Evolutionary conservation across 345 rosid genomes (phyloP), one percentile per base, ranked within the genome.

Genomic region (Pseudoturritis turrita): DNA sequence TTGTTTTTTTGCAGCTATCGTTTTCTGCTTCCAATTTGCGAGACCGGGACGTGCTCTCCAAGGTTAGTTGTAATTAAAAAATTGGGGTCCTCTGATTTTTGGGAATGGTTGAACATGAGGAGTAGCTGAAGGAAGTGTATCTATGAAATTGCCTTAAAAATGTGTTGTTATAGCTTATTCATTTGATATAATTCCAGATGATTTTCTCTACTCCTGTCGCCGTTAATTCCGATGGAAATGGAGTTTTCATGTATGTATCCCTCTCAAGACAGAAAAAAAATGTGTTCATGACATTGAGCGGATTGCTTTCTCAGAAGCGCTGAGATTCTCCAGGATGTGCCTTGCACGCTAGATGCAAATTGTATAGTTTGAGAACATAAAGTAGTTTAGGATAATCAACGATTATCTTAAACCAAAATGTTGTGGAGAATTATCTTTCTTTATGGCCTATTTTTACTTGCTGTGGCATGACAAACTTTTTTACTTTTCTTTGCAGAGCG

Each of bases 31-130:
- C 94, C 28, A 85, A 86, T 60, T 80, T 93, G 66, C 80, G 78
- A 22, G 90, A 93, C 77, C 85, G 83, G 43, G 98, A 93, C 77
- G 59, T 89, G 46, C 70, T 82, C 61, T 93, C 98, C 59, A 93
- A 90, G 90, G 98, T 90, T 67, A 3, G 74, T 53, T 68, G n/a
- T 67, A 0, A 21, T 65, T 64, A 43, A 4, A 22, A 55, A 13
- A 6, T n/a, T n/a, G n/a, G n/a, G n/a, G n/a, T n/a, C n/a, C n/a
- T n/a, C n/a, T n/a, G n/a, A n/a, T n/a, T n/a, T n/a, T n/a, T n/a
- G n/a, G n/a, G n/a, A n/a, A n/a, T n/a, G n/a, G n/a, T 51, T 35
- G 62, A 55, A 14, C 3, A 12, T 29, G 53, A 41, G 19, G 28
- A 18, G 47, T 33, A 64, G n/a, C 25, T 25, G 23, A 35, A 35